Evolutionary conservation across 805 yeast genomes (phyloP).

Genomic region (Nakazawaea ambrosiae): DNA sequence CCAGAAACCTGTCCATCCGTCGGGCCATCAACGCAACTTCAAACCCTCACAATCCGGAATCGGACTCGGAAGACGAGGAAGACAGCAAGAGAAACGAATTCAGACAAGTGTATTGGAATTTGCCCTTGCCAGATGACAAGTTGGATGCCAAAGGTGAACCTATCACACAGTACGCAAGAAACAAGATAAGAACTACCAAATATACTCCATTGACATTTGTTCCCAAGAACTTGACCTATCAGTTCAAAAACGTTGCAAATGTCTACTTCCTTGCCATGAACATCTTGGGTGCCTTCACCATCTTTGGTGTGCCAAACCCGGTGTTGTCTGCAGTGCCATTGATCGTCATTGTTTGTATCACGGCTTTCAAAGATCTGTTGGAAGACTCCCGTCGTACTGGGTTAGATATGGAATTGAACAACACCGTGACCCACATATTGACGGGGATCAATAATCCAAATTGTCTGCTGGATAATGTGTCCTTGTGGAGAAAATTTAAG

Average conservation of each 20-base stretch:
- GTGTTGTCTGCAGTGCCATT: constrained; percentile 76
- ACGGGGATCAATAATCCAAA: constrained; percentile 51
- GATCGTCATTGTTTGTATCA: constrained; percentile 67
- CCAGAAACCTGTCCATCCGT: constrained; percentile 16
- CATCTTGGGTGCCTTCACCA: constrained; percentile 53
- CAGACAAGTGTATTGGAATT: constrained; percentile 11
- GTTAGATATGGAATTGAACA: constrained; percentile 64
- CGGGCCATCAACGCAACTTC: constrained; percentile 15
- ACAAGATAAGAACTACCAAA: constrained; percentile 57
- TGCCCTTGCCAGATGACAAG: constrained; percentile 48
- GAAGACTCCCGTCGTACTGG: constrained; percentile 66
- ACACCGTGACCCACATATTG: constrained; percentile 52
- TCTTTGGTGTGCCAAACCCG: constrained; percentile 69
- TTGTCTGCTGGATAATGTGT: constrained; percentile 44
- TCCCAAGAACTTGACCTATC: constrained; percentile 48
- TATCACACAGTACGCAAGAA: constrained; percentile 36
- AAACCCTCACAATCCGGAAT: constrained; percentile 10
- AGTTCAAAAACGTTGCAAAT: constrained; percentile 55
- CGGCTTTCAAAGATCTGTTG: constrained; percentile 71
- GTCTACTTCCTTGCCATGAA: constrained; percentile 48
- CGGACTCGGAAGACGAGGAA: constrained; percentile 14
- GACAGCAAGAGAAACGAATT: constrained; percentile 9
- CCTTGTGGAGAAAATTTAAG: constrained; percentile 64
- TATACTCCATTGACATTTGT: constrained; percentile 52
- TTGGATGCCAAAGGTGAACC: constrained; percentile 27